Conservation (phyloP, 2,329 filamentous ascomycete species). For the Sclerotinia borealis region DNA sequence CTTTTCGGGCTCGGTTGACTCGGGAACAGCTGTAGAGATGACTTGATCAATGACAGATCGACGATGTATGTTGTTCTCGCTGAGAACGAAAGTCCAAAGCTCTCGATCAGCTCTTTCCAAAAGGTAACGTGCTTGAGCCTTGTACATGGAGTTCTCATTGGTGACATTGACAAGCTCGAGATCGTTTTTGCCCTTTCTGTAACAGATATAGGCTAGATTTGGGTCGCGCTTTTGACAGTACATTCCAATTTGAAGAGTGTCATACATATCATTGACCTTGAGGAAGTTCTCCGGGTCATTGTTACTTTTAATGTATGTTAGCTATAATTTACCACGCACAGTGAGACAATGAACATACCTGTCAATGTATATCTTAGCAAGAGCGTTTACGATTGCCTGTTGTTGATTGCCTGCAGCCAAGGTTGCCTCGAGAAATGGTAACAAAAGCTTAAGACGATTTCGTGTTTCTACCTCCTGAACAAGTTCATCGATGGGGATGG, state of each 20-base stretch:
- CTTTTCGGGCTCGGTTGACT: conserved; percentile 87
- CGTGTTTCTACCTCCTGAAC: conserved; percentile 92
- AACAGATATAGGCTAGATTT: conserved; percentile 90
- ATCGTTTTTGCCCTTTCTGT: conserved; percentile 95
- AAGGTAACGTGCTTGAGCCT: conserved; percentile 91
- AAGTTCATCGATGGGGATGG: conserved; percentile 89
- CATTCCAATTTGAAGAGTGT: conserved; percentile 86
- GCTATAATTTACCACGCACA: neutral
- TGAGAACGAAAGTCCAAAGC: conserved; percentile 92
- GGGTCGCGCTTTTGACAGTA: conserved; percentile 99
- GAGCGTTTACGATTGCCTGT: conserved; percentile 91
- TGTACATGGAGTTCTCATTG: conserved; percentile 99
- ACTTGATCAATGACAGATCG: conserved; percentile 94
- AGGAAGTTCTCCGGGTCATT: conserved; percentile 97
- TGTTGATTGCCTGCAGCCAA: conserved; percentile 88
- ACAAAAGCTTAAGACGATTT: conserved; percentile 88
- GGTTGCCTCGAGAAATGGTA: conserved; percentile 93
- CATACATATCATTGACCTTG: conserved; percentile 95
- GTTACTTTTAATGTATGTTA: conserved; percentile 48
- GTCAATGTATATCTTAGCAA: conserved; percentile 99
- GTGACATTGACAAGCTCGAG: conserved; percentile 95
- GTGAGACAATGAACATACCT: conserved; percentile 31
- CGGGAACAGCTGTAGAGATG: conserved; percentile 87
- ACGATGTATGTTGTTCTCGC: conserved; percentile 91
- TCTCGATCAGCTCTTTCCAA: conserved; percentile 84